These are phyloP conservation scores for Kodamaea ohmeri DNA, from an alignment of 1,139 yeast species.

Conservation along the genomic window DNA sequence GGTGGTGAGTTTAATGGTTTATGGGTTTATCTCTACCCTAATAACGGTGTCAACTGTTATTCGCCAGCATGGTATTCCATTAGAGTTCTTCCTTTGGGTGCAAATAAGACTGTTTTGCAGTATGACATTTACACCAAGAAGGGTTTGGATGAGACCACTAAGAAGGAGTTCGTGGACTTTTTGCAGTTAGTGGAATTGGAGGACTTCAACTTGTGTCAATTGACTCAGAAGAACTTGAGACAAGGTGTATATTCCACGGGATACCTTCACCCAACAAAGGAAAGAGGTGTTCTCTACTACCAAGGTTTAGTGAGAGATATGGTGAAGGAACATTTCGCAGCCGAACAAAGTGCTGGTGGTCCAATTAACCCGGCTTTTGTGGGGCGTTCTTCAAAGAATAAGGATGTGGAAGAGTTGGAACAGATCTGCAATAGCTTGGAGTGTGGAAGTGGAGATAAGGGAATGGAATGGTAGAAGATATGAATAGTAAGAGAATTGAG, in stretches of 20 bases:
- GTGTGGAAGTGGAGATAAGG: conserved; percentile 25
- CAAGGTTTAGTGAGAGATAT: conserved; percentile 56
- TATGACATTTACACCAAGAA: conserved; percentile 62
- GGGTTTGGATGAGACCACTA: conserved; percentile 48
- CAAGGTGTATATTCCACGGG: conserved; percentile 60
- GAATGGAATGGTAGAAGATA: conserved; percentile 15
- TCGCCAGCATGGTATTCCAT: conserved; percentile 68
- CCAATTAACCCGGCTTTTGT: conserved; percentile 53
- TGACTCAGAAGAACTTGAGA: conserved; percentile 58
- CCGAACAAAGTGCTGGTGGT: conserved; percentile 44
- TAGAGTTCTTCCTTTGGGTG: conserved; percentile 53
- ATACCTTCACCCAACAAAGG: conserved; percentile 56
- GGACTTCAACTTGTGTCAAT: conserved; percentile 56
- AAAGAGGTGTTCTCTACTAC: conserved; percentile 56
- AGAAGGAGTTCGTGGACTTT: conserved; percentile 61
- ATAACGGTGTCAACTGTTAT: conserved; percentile 59
- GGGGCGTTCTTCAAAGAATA: conserved; percentile 34
- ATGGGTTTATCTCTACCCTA: conserved; percentile 61
- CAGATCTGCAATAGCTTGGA: conserved; percentile 48
- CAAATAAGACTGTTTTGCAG: conserved; percentile 54
- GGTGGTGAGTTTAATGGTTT: conserved; percentile 61
- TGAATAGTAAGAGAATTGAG: too few species aligned
- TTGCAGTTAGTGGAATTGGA: conserved; percentile 59
- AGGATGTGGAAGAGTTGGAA: conserved; percentile 49
- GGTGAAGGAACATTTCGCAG: conserved; percentile 52